Evolutionary conservation across 257 asterid species (phyloP), one percentile per base, ranked within the genome.

Genomic region (Lantana camara): DNA sequence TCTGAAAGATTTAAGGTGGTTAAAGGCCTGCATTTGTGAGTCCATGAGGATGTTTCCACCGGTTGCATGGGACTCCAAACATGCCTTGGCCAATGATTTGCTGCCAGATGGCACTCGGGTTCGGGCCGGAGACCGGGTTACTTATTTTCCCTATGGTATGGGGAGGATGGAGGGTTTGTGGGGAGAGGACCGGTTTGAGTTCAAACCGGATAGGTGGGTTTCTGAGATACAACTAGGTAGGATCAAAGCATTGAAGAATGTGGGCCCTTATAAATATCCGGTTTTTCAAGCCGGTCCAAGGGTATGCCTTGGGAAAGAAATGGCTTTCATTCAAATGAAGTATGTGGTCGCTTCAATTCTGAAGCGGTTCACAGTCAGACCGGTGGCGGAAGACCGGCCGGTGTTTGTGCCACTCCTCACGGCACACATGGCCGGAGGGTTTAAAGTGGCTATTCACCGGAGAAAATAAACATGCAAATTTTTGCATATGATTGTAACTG

Each of bases 201-300:
- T 82, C 51, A 77, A 69, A 66, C 96, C 93, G 57, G 85, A 74
- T 30, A 82, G 90, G 67, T 89, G 92, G 89, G 23, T 82, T 30
- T 57, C 68, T 7, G 72, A 68, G 47, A 35, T 17, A 15, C 79
- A 81, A 37, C 50, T 64, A 6, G 87, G 68, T 50, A 64, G 66
- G 32, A 37, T 71, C 24, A 69, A 54, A 61, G 54, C 74, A 4
- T 68, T 82, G 34, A 79, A 70, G 70, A 79, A 79, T 47, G 64
- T 69, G 9, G 53, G 71, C 0, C 85, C 91, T 20, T 85, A 82
- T 55, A 77, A 77, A 73, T 86, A 71, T 67, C 85, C 96, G 0
- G 93, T 89, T 19, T 89, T 89, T 67, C 96, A 89, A 47, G 96
- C 93, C 29, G 96, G 93, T 59, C 90, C 90, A 24, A 82, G 95